Evolutionary conservation across 2,329 filamentous ascomycete species (phyloP), one percentile per base, ranked within the genome.

Genomic region (Talaromyces albobiverticillius): DNA sequence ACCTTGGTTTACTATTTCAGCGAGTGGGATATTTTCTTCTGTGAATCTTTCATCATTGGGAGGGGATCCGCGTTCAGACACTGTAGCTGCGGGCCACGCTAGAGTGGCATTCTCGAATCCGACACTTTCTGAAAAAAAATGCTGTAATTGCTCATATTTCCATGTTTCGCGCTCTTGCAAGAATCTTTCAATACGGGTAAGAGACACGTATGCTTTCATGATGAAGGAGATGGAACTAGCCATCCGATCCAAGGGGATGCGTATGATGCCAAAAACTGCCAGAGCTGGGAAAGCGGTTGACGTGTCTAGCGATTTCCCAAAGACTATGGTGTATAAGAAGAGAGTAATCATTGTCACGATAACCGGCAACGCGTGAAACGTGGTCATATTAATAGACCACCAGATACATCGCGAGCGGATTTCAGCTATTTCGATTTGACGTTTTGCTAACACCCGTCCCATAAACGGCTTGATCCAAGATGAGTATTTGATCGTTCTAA

Each of bases 221-320:
- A 52, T 25, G 31, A 46, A 46, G 18, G 26, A 38, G 32, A 52
- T 14, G 4, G 29, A 46, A 13, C 26, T 18, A 5, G 49, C 41
- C 49, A 52, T 38, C 20, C 41, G 31, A 18, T 52, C 49, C 10
- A 52, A 6, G 2, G 49, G 49, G 16, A 52, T 46, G 2, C 49
- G 49, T 18, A 52, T 25, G 7, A 52, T 46, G 16, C 31, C n/a
- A 14, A 52, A 52, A 11, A 52, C 29, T 3, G 49, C 29, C n/a
- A 52, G 29, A 34, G 49, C 49, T 14, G 49, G 49, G 36, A 52
- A 52, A 4, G 49, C 49, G 18, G 32, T 38, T 5, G 49, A 45
- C n/a, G 49, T 46, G n/a, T n/a, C 32, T n/a, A 52, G 13, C 2
- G 40, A 18, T 9, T 36, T 16, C 2, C 16, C 29, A 38, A 25